Evolutionary conservation across 805 yeast genomes (phyloP), one percentile per base, ranked within the genome.

Genomic region (Wickerhamiella cacticola): DNA sequence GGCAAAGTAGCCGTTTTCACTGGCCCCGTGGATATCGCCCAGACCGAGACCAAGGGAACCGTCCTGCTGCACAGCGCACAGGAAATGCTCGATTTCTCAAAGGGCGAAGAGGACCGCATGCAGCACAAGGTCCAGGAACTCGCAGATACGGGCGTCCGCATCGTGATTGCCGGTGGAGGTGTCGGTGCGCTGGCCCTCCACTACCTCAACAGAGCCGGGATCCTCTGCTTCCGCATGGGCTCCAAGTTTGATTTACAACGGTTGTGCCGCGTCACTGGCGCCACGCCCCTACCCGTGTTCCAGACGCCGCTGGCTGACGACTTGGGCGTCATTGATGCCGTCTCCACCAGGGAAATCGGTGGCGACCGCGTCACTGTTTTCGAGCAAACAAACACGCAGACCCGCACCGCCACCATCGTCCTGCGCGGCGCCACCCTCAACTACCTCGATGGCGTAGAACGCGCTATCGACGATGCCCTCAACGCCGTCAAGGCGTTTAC

Each of bases 11-110:
- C 84, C 8, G 88, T 87, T 2, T 92, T 73, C 69, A 86, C 95
- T 7, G 81, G 95, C 64, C 96, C 97, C 23, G 78, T 92, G 48
- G 98, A 92, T 67, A 85, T 85, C 52, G 81, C 96, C 12, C 81
- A 87, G 52, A 88, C 98, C n/a, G 98, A 92, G 69, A 89, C 97
- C 19, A 89, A 89, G 68, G 97, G 98, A 45, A 92, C 98, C 13
- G 98, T 92, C 43, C 71, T 92, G 59, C 74, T 92, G 55, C 96
- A 92, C 68, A 88, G 86, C 60, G 98, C 98, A 10, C 75, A 89
- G 65, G 97, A 92, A 67, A 88, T 92, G 96, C 72, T 89, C 55
- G 94, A 87, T 60, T 92, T 92, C 69, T 77, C 94, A 55, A 84
- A 82, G 70, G 97, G 96, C 58, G 98, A 92, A 68, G 98, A 92